These are phyloP conservation scores for Geranium rotundifolium DNA, from an alignment of 345 rosid genomes.

Conservation along the genomic window DNA sequence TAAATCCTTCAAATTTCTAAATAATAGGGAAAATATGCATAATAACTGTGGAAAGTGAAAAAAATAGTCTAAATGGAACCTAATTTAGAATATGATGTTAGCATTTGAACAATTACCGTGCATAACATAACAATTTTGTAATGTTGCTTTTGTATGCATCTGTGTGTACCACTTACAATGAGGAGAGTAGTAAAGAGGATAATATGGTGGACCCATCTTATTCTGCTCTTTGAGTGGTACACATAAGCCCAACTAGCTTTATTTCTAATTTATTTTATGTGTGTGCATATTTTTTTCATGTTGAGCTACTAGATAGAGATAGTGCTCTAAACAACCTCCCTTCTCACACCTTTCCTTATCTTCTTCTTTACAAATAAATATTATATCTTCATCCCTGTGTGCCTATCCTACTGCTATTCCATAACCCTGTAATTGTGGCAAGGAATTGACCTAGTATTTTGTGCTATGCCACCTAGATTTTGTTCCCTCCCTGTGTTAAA, in stretches of 20 bases:
- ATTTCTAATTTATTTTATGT: constrained; percentile 3
- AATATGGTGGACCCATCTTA: constrained; percentile 8
- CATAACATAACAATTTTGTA: too few species aligned
- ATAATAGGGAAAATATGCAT: too few species aligned
- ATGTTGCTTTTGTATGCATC: too few species aligned
- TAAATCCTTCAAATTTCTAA: too few species aligned
- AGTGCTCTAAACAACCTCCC: too few species aligned
- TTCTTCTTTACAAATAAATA: not conserved
- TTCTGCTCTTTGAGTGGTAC: constrained; percentile 16
- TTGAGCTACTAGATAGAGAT: too few species aligned
- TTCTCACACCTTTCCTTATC: not conserved
- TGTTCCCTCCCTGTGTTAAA: not conserved
- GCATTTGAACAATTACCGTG: too few species aligned
- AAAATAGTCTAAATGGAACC: too few species aligned
- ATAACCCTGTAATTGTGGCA: constrained; percentile 16
- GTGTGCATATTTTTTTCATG: not conserved
- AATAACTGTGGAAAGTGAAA: too few species aligned
- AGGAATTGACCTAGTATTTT: constrained; percentile 6
- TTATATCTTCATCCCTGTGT: constrained; percentile 3
- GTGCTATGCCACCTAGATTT: constrained; percentile 9
- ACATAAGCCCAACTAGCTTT: constrained; percentile 4
- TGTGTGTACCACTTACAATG: not conserved
- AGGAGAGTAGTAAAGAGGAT: not conserved
- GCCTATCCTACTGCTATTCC: constrained; percentile 10
- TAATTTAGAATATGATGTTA: too few species aligned